Conservation (phyloP, 108 stramenopile genomes). For the Fistulifera solaris region DNA sequence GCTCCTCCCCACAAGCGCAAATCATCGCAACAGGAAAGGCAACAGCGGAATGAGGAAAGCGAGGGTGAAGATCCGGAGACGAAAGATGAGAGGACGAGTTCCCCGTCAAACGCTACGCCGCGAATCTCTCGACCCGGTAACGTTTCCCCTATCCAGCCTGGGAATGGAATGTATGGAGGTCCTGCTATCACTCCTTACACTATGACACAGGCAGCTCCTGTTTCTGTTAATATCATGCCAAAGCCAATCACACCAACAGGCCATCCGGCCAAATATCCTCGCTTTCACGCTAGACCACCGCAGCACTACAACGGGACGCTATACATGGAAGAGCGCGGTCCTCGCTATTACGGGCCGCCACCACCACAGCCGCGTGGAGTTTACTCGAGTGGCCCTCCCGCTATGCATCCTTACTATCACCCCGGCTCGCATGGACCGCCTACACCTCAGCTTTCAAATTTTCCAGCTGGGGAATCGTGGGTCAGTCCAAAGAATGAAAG, state of each 20-base stretch:
- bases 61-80: not conserved
- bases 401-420: not conserved
- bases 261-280: not conserved
- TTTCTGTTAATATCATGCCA: not conserved
- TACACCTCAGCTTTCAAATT: not conserved
- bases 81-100: not conserved
- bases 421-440: not conserved
- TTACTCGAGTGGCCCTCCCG: not conserved
- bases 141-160: not conserved
- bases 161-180: not conserved
- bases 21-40: no score
- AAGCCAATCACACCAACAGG: not conserved
- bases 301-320: not conserved
- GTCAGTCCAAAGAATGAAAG: not conserved
- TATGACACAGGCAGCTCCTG: not conserved
- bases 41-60: not conserved
- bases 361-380: constrained; percentile 3
- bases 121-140: not conserved
- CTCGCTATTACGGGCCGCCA: not conserved
- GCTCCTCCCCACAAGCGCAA: not conserved
- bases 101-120: not conserved
- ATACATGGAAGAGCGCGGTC: not conserved
- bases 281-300: not conserved
- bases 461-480: no score
- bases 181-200: not conserved